Evolutionary conservation across 2,329 filamentous ascomycete species (phyloP), one percentile per base, ranked within the genome.

Genomic region (Hirsutella rhossiliensis): DNA sequence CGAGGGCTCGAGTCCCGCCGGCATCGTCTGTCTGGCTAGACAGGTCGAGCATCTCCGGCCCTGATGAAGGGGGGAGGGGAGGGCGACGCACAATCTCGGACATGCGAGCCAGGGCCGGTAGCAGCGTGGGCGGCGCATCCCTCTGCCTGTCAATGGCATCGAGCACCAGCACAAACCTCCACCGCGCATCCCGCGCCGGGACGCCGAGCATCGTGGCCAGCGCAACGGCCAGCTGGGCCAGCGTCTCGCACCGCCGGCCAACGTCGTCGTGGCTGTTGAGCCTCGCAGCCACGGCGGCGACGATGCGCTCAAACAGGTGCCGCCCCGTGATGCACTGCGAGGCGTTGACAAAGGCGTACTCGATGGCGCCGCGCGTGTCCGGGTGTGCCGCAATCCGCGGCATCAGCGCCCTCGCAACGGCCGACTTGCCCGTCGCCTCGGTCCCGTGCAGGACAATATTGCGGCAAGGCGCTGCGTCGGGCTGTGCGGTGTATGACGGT

Each of bases 101-200:
- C 18, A 98, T 62, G 48, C 89, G 76, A 19, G 84, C 86, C 48
- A 98, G 65, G 12, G 86, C 88, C 29, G 89, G 81, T 5, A 95
- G 66, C 13, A 97, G 65, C 1, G 87, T 94, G 3, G 79, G 73
- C 6, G 84, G 78, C 6, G 84, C 79, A 56, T 97, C 90, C 55
- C 83, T 74, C 60, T 95, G 85, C 49, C 74, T 76, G 60, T 97
- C 90, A 45, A 97, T 82, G 11, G 80, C 86, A 66, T 97, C 92
- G 49, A 97, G 74, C 11, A 96, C 85, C 46, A 97, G 63, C 9
- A 90, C 80, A 53, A 95, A 88, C 50, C 82, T 79, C 50, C 68
- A 69, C 40, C 57, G 54, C 18, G 57, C 52, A 34, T 62, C 60
- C 8, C 59, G 61, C 8, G 53, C 52, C 7, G 56, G 53, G 48